A percentile compares a stretch with the other conserved stretches of the same genome.
Evolutionary conservation across 2,329 filamentous ascomycete species (phyloP).

Genomic region (Cercospora sp.): DNA sequence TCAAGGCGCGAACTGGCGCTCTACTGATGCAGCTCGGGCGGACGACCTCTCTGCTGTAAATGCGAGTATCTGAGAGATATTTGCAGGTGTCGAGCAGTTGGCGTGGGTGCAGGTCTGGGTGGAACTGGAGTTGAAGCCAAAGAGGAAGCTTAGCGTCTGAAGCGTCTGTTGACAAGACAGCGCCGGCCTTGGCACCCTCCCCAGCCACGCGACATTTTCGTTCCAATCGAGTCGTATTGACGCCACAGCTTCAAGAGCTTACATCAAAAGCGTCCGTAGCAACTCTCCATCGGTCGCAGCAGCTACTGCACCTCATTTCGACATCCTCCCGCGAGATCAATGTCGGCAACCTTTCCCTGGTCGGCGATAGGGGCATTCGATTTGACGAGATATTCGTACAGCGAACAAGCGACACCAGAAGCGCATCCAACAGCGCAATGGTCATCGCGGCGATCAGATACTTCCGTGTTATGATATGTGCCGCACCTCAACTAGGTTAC

Average conservation of each 20-base stretch:
- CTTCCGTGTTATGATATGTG: background rate
- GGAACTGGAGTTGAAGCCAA: background rate
- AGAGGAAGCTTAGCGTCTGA: background rate
- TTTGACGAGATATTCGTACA: background rate
- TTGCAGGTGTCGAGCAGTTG: background rate
- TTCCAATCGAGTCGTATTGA: background rate
- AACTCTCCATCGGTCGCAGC: background rate
- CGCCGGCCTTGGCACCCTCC: background rate
- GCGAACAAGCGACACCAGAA: background rate
- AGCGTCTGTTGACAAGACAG: background rate
- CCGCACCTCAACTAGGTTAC: background rate
- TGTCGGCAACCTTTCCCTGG: background rate
- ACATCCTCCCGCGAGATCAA: background rate
- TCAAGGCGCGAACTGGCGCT: no score
- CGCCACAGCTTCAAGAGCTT: background rate
- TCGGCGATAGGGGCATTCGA: background rate
- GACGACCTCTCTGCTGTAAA: no score
- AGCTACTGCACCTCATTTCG: background rate
- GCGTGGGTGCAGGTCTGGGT: background rate
- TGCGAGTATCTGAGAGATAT: no score
- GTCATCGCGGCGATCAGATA: background rate
- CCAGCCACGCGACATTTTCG: background rate
- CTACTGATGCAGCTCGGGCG: no score
- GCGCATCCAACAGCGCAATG: background rate
- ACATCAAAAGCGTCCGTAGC: background rate